A percentile compares a stretch with the other conserved stretches of the same genome.
phyloP scores from a whole-genome alignment of 805 yeast genomes.

The Sungouiella blattae region DNA sequence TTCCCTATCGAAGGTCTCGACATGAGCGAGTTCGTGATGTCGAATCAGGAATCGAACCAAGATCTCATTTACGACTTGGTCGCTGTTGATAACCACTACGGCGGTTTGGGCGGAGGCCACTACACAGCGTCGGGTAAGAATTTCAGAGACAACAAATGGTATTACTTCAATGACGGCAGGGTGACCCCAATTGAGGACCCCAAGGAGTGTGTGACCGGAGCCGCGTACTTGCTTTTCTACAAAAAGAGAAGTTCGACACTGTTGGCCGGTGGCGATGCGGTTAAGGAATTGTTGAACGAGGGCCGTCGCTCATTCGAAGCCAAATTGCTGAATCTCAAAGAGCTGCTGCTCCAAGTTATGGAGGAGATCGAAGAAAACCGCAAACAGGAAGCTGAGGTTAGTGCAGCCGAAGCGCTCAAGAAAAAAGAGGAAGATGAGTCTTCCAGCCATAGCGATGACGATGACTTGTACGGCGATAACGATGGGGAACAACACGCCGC shows the following conservation, averaged over 20 bases:
- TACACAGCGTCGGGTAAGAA: conserved; percentile 89
- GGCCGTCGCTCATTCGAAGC: conserved; percentile 48
- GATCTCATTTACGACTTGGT: conserved; percentile 69
- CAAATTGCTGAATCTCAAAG: conserved; percentile 41
- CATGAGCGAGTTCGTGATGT: conserved; percentile 54
- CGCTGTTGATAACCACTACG: conserved; percentile 94
- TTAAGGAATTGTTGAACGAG: conserved; percentile 22
- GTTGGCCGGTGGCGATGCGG: conserved; percentile 13
- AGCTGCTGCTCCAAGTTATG: conserved; percentile 10
- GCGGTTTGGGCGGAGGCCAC: conserved; percentile 97
- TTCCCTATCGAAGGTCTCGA: conserved; percentile 86
- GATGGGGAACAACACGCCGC: conserved; percentile 5
- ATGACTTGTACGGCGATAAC: conserved; percentile 7
- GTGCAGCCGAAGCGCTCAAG: too few relatives aligned
- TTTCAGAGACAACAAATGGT: conserved; percentile 75
- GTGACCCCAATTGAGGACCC: conserved; percentile 60
- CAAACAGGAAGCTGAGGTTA: conserved; percentile 9
- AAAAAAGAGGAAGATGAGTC: conserved; percentile 3
- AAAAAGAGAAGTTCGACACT: conserved; percentile 45
- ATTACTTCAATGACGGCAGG: conserved; percentile 82
- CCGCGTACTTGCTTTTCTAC: conserved; percentile 87
- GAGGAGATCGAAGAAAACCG: conserved; percentile 11
- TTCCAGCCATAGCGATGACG: conserved; percentile 3
- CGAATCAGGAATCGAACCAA: conserved; percentile 17
- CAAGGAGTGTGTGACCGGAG: conserved; percentile 58